Base-by-base conservation (phyloP, 345 rosid species). In the Barbarea vulgaris region DNA sequence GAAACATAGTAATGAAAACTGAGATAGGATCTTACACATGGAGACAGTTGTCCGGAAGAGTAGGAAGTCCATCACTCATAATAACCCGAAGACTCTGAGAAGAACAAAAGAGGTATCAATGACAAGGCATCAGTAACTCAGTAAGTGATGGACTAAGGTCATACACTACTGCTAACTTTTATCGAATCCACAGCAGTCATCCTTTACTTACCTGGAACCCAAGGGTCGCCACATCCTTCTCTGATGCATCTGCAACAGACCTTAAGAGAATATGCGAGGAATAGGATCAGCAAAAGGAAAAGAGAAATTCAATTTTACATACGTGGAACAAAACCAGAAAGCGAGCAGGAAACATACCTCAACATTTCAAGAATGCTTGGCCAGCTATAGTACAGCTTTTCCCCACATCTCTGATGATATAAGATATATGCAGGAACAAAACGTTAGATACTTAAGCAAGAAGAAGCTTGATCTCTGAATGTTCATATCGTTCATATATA, bases 201-300 rank as follows among this genome's bases (percentile, higher is more conserved):
- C 46, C 61, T 70, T 39, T 34, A 68, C 87, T 82, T 69, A 91
- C 98, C 98, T 95, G 97, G 81, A 95, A 95, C 36, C 98, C 99
- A 81, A 95, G 82, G 66, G 97, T 74, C 50, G 86, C 88, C 69
- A 95, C 89, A 69, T 95, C 97, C 85, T 92, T 95, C 82, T 95
- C 99, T 28, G 93, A 81, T 46, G 96, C 96, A 78, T 88, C 97
- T 15, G 97, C 99, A 73, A 95, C 97, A 69, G 93, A 88, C 88
- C 98, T 94, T 75, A 72, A 72, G 56, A 69, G 76, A 69, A 36
- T 31, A 12, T n/a, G 39, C 42, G 21, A 42, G 57, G 75, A 68
- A 14, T 11, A 66, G 3, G 60, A 70, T 68, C 74, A 73, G 66
- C 2, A 59, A 19, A 19, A 78, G 12, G 17, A 59, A 73, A 52